phyloP scores from a whole-genome alignment of 345 rosid genomes.

The Aegle marmelos region DNA sequence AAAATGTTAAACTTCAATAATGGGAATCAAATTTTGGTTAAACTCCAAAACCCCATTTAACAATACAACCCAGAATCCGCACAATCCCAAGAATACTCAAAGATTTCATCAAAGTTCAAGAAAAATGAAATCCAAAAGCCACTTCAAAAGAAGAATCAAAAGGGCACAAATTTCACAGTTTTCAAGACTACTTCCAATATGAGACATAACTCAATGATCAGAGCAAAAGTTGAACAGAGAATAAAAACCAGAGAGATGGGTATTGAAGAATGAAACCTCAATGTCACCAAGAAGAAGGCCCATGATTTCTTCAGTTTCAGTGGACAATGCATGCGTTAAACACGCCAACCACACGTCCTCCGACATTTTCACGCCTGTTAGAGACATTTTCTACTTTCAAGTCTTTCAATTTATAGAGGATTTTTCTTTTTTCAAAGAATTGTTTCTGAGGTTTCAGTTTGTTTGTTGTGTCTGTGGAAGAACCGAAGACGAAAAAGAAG shows the following conservation, averaged over 20 bases:
- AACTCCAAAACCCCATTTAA: background rate
- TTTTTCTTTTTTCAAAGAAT: background rate
- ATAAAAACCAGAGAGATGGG: background rate
- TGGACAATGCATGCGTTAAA: constrained; percentile 93
- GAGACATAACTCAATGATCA: background rate
- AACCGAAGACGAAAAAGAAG: no score
- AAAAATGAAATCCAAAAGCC: background rate
- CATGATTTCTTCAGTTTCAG: constrained; percentile 99
- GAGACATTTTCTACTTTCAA: constrained; percentile 48
- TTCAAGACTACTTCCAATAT: background rate
- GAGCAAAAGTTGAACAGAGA: background rate
- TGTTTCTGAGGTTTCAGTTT: background rate
- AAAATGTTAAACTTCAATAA: background rate
- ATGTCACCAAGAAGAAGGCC: constrained; percentile 98
- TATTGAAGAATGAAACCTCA: constrained; percentile 44
- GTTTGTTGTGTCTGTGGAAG: no score
- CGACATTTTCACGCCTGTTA: constrained; percentile 75
- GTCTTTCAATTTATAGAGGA: background rate
- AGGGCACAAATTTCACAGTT: background rate
- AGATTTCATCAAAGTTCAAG: background rate
- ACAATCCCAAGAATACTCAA: background rate
- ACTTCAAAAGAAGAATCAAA: background rate
- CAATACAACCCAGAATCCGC: background rate
- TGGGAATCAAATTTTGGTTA: background rate
- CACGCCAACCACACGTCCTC: constrained; percentile 98